Evolutionary conservation across 352 stramenopile genomes (phyloP), one percentile per base, ranked within the genome.

Genomic region (Phytophthora capsici): DNA sequence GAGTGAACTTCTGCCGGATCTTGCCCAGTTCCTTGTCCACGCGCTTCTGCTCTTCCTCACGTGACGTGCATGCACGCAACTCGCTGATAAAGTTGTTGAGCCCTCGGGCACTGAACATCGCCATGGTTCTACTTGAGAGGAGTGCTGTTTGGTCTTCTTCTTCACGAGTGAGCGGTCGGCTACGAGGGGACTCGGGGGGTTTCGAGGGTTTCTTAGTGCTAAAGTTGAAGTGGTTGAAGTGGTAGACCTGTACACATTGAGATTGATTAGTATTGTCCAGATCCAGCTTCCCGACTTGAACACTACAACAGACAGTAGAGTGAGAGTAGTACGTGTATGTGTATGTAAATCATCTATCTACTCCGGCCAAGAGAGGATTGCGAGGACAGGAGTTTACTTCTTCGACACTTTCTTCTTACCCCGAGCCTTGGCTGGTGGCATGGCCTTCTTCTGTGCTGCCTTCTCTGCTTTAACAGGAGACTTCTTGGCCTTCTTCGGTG

Each of bases 21-120:
- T 99, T 99, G 45, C 88, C 96, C 16, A 99, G 80, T 80, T 99
- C 97, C 70, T 99, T 98, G 70, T 99, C 95, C 36, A 99, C 93
- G 61, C 97, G 93, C 60, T 90, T 86, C 58, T 97, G 87, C 73
- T 99, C 96, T 40, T 98, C 93, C 50, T 99, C 95, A 71, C 96
- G 85, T 19, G 85, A 95, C 44, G 75, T 78, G 60, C 82, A 91
- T 9, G 84, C 62, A 7, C 81, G 80, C 45, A 94, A 67, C 49
- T 92, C 84, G 69, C 84, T 92, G 71, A 92, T 92, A 57, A 92
- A 92, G 69, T 92, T 92, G 80, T 88, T 90, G n/a, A 92, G 76
- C 49, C 81, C 81, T 45, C 82, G 79, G 40, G 84, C 84, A 59
- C 81, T 89, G 71, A 92, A 93, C 76, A 93, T 89, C 13, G 84